Conservation (phyloP, 192 early-diverging fungal genomes). For the Umbelopsis isabellina region DNA sequence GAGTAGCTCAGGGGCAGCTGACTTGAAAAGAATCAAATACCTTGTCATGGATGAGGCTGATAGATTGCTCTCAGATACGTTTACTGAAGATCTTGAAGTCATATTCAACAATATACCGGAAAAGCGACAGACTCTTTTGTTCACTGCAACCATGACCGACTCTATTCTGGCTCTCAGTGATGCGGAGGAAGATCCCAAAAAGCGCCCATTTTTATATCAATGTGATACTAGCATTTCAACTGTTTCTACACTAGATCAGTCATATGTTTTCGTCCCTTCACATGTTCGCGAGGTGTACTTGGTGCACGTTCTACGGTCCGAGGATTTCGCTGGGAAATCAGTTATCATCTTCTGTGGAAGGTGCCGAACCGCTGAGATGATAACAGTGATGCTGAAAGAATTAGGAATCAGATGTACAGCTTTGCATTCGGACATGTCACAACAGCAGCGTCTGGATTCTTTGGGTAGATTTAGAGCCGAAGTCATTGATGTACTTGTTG, state of each 20-base stretch:
- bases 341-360: conserved; percentile 92
- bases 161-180: conserved; percentile 77
- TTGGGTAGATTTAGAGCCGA: conserved; percentile 91
- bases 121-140: conserved; percentile 90
- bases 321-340: conserved; percentile 73
- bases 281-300: conserved; percentile 90
- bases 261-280: conserved; percentile 92
- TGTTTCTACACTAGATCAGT: conserved; percentile 85
- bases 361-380: conserved; percentile 82
- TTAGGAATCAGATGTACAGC: conserved; percentile 90
- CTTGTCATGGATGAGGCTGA: conserved; percentile 98
- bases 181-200: conserved; percentile 39
- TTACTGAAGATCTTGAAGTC: conserved; percentile 77
- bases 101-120: conserved; percentile 82
- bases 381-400: conserved; percentile 87
- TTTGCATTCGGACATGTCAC: conserved; percentile 92
- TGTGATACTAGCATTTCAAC: conserved; percentile 65
- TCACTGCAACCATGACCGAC: conserved; percentile 96
- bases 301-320: conserved; percentile 73
- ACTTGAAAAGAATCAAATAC: conserved; percentile 77
- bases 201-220: conserved; percentile 57
- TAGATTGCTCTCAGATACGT: conserved; percentile 83
- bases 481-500: conserved; percentile 86
- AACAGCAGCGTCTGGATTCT: conserved; percentile 86
- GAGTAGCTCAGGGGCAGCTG: conserved; percentile 70